Conservation (phyloP, 805 yeast species). For the Candida methanosorbosa region DNA sequence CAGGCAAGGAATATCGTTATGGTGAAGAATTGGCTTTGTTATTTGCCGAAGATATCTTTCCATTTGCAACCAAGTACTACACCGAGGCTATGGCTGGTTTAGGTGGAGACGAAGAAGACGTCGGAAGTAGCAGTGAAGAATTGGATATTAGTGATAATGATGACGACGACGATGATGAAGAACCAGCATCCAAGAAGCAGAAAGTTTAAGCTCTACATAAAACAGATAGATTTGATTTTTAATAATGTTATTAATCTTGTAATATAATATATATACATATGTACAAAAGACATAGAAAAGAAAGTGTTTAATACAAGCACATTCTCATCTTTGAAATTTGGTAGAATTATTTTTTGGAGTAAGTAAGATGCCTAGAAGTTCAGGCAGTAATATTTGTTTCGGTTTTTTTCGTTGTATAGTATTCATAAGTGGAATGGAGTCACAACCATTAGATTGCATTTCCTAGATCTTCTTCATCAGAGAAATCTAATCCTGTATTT, state of each 20-base stretch:
- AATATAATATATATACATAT: no score
- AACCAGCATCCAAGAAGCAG: constrained; percentile 4
- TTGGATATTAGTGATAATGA: constrained; percentile 49
- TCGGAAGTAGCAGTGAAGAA: constrained; percentile 32
- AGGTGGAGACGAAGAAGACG: constrained; percentile 42
- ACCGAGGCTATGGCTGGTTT: constrained; percentile 62
- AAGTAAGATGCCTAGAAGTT: no score
- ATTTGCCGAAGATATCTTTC: constrained; percentile 72
- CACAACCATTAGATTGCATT: no score
- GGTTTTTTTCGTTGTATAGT: no score
- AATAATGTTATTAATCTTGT: no score
- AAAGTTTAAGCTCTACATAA: not conserved
- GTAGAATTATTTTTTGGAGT: no score
- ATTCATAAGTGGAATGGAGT: no score
- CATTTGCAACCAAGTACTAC: constrained; percentile 77
- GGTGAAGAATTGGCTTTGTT: constrained; percentile 74
- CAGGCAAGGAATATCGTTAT: constrained; percentile 67
- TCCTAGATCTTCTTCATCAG: constrained; percentile 15
- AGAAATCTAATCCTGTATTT: constrained; percentile 11
- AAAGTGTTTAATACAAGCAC: no score
- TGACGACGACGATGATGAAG: constrained; percentile 20
- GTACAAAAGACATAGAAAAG: no score
- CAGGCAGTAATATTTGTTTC: no score
- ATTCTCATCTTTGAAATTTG: no score
- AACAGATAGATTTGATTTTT: no score